Percentiles rank a stretch among this genome's conserved stretches.
These are phyloP conservation scores for Boletus vinaceobasis DNA, from an alignment of 768 basidiomycete species.

Conservation along the genomic window DNA sequence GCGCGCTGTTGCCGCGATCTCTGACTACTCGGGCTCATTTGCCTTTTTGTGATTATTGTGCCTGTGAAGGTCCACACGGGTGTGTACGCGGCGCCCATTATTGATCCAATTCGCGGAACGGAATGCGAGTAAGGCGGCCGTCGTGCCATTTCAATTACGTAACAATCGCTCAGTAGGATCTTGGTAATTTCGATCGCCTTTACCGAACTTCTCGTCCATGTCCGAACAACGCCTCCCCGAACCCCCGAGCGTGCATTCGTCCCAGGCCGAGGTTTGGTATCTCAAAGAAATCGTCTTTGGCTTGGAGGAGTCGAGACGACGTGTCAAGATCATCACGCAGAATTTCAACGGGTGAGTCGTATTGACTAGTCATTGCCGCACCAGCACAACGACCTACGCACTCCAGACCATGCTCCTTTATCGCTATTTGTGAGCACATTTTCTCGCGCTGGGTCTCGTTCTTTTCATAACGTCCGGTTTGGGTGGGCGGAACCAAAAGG, in stretches of 20 bases:
- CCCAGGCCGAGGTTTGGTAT: slow-evolving; percentile 64
- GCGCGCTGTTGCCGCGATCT: neutral
- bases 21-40: neutral
- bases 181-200: neutral
- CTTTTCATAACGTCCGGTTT: neutral
- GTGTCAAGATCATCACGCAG: slow-evolving; percentile 70
- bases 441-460: neutral
- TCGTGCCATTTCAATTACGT: neutral
- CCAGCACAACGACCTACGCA: neutral
- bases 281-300: slow-evolving; percentile 65
- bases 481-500: slow-evolving; percentile 38
- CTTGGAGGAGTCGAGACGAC: slow-evolving; percentile 25
- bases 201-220: slow-evolving; percentile 7
- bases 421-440: slow-evolving; percentile 66
- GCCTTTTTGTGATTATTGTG: neutral
- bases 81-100: neutral
- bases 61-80: neutral
- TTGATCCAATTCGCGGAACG: neutral
- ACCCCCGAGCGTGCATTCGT: slow-evolving; percentile 17
- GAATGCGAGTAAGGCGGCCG: neutral
- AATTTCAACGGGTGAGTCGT: slow-evolving; percentile 74
- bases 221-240: slow-evolving; percentile 15
- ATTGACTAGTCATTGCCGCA: neutral
- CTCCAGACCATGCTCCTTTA: slow-evolving; percentile 83
- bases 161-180: neutral